Evolutionary conservation across 148 eudicot species (phyloP).

Genomic region (Arbutus unedo): DNA sequence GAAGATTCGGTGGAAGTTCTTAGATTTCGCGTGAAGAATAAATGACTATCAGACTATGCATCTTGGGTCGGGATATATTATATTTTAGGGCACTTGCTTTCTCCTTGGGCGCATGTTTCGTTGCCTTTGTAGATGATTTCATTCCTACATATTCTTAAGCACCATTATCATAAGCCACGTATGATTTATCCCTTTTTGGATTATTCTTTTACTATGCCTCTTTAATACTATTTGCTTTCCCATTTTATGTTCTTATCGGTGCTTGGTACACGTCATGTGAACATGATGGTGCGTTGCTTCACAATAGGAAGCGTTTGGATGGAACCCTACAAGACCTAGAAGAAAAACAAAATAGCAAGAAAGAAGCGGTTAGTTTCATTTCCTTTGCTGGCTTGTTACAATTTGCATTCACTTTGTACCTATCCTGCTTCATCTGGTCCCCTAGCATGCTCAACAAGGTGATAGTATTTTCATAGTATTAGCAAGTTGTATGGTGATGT

Average conservation of each 20-base stretch:
- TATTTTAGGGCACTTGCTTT: neutral
- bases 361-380: conserved; percentile 63
- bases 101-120: neutral
- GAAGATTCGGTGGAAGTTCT: neutral
- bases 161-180: neutral
- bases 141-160: neutral
- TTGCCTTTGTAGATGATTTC: neutral
- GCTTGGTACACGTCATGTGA: neutral
- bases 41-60: neutral
- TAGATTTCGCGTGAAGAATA: neutral
- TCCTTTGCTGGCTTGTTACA: neutral
- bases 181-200: neutral
- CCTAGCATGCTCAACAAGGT: neutral
- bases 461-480: neutral
- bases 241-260: neutral
- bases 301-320: conserved; percentile 84
- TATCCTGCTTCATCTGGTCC: neutral
- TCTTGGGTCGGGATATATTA: neutral
- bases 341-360: conserved; percentile 93
- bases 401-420: neutral
- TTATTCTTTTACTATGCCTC: too few relatives aligned
- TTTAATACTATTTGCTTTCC: neutral
- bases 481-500: neutral
- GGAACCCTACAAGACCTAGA: conserved; percentile 81
- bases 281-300: conserved; percentile 6